A percentile compares a stretch with the other conserved stretches of the same genome.
Conservation (phyloP, 2,329 filamentous ascomycete species). For the Sporothrix sp. region DNA sequence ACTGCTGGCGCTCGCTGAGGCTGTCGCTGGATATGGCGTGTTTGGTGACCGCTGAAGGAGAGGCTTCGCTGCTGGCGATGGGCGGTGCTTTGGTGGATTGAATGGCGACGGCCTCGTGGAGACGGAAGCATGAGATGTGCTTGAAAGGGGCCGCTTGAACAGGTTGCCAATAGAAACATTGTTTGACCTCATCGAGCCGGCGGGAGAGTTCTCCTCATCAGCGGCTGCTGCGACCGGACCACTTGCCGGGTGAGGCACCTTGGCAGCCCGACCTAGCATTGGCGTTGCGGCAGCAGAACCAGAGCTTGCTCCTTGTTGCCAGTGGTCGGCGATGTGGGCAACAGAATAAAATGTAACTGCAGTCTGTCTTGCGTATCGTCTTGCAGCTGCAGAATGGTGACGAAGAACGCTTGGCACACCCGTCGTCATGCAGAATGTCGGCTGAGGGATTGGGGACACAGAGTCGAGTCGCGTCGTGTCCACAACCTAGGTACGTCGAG, state of each 20-base stretch:
- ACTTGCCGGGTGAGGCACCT: conserved; percentile 25
- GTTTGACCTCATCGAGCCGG: no score
- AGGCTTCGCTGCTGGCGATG: conserved; percentile 17
- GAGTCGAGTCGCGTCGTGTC: no score
- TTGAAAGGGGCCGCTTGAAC: neutral
- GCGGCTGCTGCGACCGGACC: no score
- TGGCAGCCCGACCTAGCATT: conserved; percentile 25
- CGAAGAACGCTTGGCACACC: conserved; percentile 12
- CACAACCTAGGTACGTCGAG: no score
- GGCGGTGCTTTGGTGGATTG: conserved; percentile 1
- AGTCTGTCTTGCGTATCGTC: conserved; percentile 10
- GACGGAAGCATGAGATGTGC: conserved; percentile 23
- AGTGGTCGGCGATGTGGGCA: neutral
- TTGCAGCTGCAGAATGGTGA: conserved; percentile 17
- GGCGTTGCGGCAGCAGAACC: conserved; percentile 14
- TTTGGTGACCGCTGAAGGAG: conserved; percentile 29
- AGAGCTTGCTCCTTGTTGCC: neutral
- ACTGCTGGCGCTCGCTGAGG: neutral
- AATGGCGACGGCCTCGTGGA: conserved; percentile 16
- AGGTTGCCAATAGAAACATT: conserved; percentile 29
- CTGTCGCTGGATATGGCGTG: conserved; percentile 17
- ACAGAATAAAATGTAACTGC: neutral
- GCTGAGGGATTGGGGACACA: no score
- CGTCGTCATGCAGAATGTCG: conserved; percentile 21
- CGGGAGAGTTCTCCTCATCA: no score